A percentile compares a stretch with the other conserved stretches of the same genome.
These are phyloP conservation scores for Colletotrichum sp. DNA, from an alignment of 2,329 filamentous ascomycete species.

Conservation along the genomic window DNA sequence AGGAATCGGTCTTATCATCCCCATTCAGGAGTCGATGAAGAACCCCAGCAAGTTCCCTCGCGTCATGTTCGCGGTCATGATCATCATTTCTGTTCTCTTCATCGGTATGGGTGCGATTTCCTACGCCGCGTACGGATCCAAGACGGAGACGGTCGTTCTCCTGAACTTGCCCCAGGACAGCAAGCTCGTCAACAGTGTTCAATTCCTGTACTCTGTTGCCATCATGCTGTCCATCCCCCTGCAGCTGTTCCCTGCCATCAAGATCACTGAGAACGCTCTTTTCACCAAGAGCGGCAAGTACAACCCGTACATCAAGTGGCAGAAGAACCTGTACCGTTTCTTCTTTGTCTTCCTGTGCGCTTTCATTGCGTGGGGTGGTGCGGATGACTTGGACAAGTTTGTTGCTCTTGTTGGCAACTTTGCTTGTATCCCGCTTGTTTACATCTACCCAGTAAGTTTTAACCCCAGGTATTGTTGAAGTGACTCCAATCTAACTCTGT, in stretches of 20 bases:
- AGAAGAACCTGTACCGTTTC: slow-evolving; percentile 98
- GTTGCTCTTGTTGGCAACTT: slow-evolving; percentile 76
- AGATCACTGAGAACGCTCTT: slow-evolving; percentile 92
- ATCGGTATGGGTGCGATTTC: slow-evolving; percentile 89
- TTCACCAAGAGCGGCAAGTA: slow-evolving; percentile 97
- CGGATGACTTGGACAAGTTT: slow-evolving; percentile 86
- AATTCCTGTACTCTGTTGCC: slow-evolving; percentile 97
- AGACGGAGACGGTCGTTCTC: slow-evolving; percentile 95
- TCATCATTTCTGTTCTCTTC: slow-evolving; percentile 92
- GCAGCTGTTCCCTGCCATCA: slow-evolving; percentile 97
- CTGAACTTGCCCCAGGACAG: slow-evolving; percentile 96
- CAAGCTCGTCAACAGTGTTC: slow-evolving; percentile 93
- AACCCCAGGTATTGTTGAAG: not conserved
- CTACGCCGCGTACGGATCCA: slow-evolving; percentile 93
- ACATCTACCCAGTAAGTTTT: slow-evolving; percentile 89
- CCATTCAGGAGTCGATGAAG: slow-evolving; percentile 82
- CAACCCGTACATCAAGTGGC: slow-evolving; percentile 98
- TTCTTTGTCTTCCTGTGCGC: slow-evolving; percentile 88
- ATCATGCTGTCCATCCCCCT: slow-evolving; percentile 94
- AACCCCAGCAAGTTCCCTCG: slow-evolving; percentile 87
- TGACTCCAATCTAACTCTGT: slow-evolving; percentile 32
- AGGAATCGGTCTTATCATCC: slow-evolving; percentile 77
- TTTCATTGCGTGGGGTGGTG: slow-evolving; percentile 87
- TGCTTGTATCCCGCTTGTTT: slow-evolving; percentile 77
- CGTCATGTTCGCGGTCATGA: slow-evolving; percentile 90